Evolutionary conservation across 164 flowering plant genomes (phyloP).

Genomic region (Vitis vinifera): DNA sequence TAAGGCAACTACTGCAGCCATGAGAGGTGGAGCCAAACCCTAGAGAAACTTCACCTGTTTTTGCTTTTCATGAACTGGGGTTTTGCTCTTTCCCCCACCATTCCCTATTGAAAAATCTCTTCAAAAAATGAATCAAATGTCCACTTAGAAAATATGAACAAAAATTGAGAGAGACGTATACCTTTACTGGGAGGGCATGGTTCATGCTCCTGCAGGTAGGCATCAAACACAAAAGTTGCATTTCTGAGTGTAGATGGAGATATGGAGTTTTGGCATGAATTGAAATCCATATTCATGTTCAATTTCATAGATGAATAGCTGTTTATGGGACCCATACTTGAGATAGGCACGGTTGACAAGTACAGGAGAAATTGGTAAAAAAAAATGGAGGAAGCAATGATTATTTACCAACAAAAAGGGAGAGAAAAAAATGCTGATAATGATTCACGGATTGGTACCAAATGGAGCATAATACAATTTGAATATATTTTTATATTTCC

Average conservation of each 20-base stretch:
- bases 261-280: neutral
- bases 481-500: too few relatives aligned
- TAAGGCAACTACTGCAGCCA: slow-evolving; percentile 43
- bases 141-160: neutral
- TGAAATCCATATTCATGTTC: too few relatives aligned
- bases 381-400: too few relatives aligned
- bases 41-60: slow-evolving; percentile 16
- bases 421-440: too few relatives aligned
- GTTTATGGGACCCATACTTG: too few relatives aligned
- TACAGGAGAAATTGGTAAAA: too few relatives aligned
- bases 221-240: slow-evolving; percentile 1
- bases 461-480: too few relatives aligned
- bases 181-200: neutral
- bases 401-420: too few relatives aligned
- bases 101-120: neutral
- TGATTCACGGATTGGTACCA: too few relatives aligned
- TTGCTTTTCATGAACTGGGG: slow-evolving; percentile 5
- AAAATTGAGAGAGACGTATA: neutral
- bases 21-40: slow-evolving; percentile 39
- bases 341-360: too few relatives aligned
- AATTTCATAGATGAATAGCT: too few relatives aligned
- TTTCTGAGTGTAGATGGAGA: neutral
- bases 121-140: neutral
- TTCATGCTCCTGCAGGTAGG: neutral
- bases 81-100: slow-evolving; percentile 1